Evolutionary conservation across 75 land plant genomes (phyloP).

Genomic region (Azolla pinnata): DNA sequence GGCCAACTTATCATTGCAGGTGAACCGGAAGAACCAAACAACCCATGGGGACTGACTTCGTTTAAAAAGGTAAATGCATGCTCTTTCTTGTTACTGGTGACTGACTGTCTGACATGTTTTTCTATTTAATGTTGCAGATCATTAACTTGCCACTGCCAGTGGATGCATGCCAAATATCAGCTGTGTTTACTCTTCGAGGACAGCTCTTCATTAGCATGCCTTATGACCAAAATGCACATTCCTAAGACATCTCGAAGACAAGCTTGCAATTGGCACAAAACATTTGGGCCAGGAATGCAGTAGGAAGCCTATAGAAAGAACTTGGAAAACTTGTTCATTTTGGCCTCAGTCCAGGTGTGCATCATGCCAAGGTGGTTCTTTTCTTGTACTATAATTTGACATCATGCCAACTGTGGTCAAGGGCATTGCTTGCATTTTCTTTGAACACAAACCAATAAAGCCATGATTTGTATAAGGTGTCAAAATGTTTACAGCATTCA

Average conservation of each 20-base stretch:
- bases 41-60: slow-evolving; percentile 95
- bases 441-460: too few relatives aligned
- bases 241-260: neutral
- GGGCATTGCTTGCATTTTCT: too few relatives aligned
- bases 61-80: slow-evolving; percentile 55
- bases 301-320: neutral
- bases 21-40: slow-evolving; percentile 79
- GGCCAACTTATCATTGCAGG: slow-evolving; percentile 88
- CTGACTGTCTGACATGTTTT: neutral
- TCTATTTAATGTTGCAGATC: slow-evolving; percentile 59
- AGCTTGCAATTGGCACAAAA: neutral
- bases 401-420: too few relatives aligned
- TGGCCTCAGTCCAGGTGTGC: too few relatives aligned
- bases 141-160: slow-evolving; percentile 73
- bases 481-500: too few relatives aligned
- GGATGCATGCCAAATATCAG: slow-evolving; percentile 88
- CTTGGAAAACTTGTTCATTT: neutral
- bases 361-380: too few relatives aligned
- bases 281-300: neutral
- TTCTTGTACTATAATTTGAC: too few relatives aligned
- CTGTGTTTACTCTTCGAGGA: slow-evolving; percentile 83
- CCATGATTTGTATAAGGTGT: too few relatives aligned
- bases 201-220: slow-evolving; percentile 83
- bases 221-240: slow-evolving; percentile 31
- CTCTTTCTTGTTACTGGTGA: neutral